Conservation (phyloP, 352 stramenopile genomes). For the Hyaloperonospora arabidopsidis region DNA sequence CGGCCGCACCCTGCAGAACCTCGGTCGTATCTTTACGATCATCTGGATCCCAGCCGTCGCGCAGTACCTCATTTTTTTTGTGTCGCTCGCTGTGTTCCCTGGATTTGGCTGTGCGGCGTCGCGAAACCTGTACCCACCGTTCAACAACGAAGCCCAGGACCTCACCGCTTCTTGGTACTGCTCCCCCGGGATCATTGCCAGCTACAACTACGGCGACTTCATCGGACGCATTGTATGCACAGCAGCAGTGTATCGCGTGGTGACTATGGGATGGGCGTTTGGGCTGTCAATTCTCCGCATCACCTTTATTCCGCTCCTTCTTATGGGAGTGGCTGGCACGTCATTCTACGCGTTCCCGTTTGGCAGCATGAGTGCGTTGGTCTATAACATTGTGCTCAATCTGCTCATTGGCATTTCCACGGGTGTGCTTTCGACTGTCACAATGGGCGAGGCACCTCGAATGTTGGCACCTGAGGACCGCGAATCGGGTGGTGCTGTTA, state of each 20-base stretch:
- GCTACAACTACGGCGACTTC: constrained; percentile 62
- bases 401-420: constrained; percentile 46
- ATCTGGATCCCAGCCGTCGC: constrained; percentile 39
- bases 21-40: constrained; percentile 40
- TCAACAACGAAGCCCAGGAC: constrained; percentile 14
- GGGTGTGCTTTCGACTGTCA: constrained; percentile 54
- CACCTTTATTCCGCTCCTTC: constrained; percentile 45
- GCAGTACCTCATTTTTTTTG: constrained; percentile 55
- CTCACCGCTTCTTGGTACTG: constrained; percentile 37
- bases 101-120: constrained; percentile 40
- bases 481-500: constrained; percentile 46
- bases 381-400: constrained; percentile 43
- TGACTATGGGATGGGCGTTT: constrained; percentile 41
- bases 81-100: constrained; percentile 45
- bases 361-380: constrained; percentile 19
- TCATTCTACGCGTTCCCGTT: constrained; percentile 48
- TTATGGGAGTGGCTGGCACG: constrained; percentile 49
- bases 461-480: constrained; percentile 49
- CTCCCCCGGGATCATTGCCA: constrained; percentile 45
- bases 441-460: constrained; percentile 45
- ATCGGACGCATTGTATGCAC: constrained; percentile 43
- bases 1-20: constrained; percentile 28
- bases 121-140: constrained; percentile 27
- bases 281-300: constrained; percentile 34
- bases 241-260: constrained; percentile 39